Evolutionary conservation across 495 filamentous ascomycete genomes (phyloP).

Genomic region (Penicillium antarcticum): DNA sequence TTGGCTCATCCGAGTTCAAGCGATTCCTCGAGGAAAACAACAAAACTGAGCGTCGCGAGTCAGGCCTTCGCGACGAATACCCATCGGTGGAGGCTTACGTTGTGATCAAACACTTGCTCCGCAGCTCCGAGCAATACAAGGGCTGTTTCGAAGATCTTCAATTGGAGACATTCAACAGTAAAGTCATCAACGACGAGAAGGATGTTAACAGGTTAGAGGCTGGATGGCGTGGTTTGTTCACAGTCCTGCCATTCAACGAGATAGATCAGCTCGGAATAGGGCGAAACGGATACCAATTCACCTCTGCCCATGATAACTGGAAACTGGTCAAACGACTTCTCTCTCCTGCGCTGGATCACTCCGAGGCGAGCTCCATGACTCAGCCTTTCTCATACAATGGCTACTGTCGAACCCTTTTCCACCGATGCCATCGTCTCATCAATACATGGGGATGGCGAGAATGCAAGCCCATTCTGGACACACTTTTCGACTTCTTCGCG

Average conservation of each 20-base stretch:
- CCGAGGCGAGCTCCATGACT: slow-evolving; percentile 49
- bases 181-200: slow-evolving; percentile 12
- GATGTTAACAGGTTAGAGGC: slow-evolving; percentile 62
- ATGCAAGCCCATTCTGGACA: slow-evolving; percentile 73
- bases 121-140: slow-evolving; percentile 30
- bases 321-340: slow-evolving; percentile 61
- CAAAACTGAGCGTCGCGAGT: slow-evolving; percentile 51
- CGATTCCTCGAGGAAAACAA: slow-evolving; percentile 63
- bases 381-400: slow-evolving; percentile 69
- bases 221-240: slow-evolving; percentile 72
- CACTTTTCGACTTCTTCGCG: slow-evolving; percentile 89
- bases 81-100: slow-evolving; percentile 63
- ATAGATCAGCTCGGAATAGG: slow-evolving; percentile 67
- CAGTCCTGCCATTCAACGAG: slow-evolving; percentile 70
- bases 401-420: slow-evolving; percentile 72
- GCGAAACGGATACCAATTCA: slow-evolving; percentile 53
- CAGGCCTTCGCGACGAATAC: slow-evolving; percentile 60
- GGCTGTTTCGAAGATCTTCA: slow-evolving; percentile 49
- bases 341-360: slow-evolving; percentile 61
- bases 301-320: slow-evolving; percentile 66
- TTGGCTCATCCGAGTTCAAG: slow-evolving; percentile 50
- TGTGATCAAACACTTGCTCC: slow-evolving; percentile 58
- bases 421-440: slow-evolving; percentile 76
- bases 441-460: slow-evolving; percentile 81
- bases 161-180: slow-evolving; percentile 35